phyloP scores from a whole-genome alignment of 352 stramenopile genomes.

The Phytophthora rubi region DNA sequence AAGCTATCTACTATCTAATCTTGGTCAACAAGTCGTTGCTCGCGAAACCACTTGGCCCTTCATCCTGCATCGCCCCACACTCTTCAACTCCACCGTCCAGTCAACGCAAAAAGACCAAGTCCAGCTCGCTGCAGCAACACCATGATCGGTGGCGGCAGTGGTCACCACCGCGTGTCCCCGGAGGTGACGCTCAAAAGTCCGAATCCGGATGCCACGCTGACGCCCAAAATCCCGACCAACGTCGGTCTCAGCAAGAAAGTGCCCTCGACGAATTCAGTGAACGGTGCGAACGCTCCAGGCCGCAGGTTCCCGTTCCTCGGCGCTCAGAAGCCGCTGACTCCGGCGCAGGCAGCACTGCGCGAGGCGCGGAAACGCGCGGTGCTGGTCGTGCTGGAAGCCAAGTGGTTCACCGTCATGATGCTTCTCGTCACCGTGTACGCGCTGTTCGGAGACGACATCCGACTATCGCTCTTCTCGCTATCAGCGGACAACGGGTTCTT shows the following conservation, averaged over 20 bases:
- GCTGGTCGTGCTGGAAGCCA: conserved; percentile 71
- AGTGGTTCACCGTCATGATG: conserved; percentile 84
- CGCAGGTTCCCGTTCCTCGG: conserved; percentile 30
- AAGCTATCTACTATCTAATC: conserved; percentile 20
- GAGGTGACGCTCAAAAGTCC: conserved; percentile 76
- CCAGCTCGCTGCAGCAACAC: background rate
- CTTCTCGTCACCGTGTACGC: conserved; percentile 92
- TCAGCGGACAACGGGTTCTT: conserved; percentile 85
- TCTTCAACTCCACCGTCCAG: conserved; percentile 8
- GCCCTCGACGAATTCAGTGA: conserved; percentile 9
- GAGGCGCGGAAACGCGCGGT: conserved; percentile 50
- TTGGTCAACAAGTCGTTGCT: conserved; percentile 10
- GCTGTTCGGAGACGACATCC: conserved; percentile 93
- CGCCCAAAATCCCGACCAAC: conserved; percentile 62
- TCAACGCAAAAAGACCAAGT: background rate
- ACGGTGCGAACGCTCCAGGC: background rate
- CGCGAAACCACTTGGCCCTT: conserved; percentile 19
- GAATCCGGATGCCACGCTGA: conserved; percentile 61
- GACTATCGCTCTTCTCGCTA: conserved; percentile 77
- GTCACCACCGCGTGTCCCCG: conserved; percentile 68
- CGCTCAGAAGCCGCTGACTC: conserved; percentile 25
- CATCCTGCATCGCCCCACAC: conserved; percentile 1
- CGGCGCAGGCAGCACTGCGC: conserved; percentile 50
- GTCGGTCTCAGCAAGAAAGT: conserved; percentile 44
- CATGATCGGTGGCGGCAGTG: conserved; percentile 38